phyloP scores from a whole-genome alignment of 805 yeast species.

The Saturnispora diversa region DNA sequence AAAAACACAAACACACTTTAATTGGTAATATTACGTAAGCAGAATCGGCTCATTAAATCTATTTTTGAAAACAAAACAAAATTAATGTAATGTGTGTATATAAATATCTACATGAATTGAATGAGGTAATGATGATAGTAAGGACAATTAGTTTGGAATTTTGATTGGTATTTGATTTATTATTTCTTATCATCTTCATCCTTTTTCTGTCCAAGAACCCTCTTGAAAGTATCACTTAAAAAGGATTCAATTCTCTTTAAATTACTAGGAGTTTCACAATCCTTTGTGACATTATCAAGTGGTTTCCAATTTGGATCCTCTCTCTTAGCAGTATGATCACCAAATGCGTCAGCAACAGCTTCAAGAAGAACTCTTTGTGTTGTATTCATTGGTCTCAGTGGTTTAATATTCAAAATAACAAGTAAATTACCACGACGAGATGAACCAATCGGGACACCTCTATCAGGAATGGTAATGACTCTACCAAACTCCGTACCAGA shows the following conservation, averaged over 20 bases:
- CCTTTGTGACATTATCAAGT: slow-evolving; percentile 21
- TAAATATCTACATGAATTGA: too few relatives aligned
- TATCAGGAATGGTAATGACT: slow-evolving; percentile 66
- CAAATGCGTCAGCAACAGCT: slow-evolving; percentile 85
- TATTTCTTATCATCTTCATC: slow-evolving; percentile 3
- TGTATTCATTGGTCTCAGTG: slow-evolving; percentile 68
- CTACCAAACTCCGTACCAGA: slow-evolving; percentile 78
- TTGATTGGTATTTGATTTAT: too few relatives aligned
- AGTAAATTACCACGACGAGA: slow-evolving; percentile 71
- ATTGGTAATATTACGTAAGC: too few relatives aligned
- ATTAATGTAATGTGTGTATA: slow-evolving; percentile 1
- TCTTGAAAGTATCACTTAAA: slow-evolving; percentile 50
- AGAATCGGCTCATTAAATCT: too few relatives aligned
- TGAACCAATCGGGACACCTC: slow-evolving; percentile 69
- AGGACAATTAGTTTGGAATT: too few relatives aligned
- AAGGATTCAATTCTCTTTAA: slow-evolving; percentile 51
- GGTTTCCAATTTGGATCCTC: slow-evolving; percentile 44
- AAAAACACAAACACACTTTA: not conserved
- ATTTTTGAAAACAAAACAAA: not conserved
- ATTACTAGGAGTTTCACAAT: slow-evolving; percentile 37
- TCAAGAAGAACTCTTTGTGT: slow-evolving; percentile 86
- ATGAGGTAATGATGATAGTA: too few relatives aligned
- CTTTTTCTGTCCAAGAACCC: slow-evolving; percentile 26
- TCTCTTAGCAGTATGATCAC: slow-evolving; percentile 73
- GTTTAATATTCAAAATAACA: slow-evolving; percentile 62